Evolutionary conservation across 2,329 filamentous ascomycete species (phyloP).

Genomic region (Clarireedia paspali): DNA sequence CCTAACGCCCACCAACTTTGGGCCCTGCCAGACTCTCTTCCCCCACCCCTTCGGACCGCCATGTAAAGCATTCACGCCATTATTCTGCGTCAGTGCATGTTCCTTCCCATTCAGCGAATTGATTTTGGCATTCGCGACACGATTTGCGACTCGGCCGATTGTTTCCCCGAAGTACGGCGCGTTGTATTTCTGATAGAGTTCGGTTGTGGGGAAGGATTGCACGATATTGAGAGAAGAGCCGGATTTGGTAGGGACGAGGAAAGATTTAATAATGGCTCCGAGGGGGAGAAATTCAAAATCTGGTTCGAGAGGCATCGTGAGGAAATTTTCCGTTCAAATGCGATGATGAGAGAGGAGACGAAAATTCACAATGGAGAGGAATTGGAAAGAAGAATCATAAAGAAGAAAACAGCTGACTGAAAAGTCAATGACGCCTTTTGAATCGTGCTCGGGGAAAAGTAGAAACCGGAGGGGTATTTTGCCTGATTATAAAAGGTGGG

Average conservation of each 20-base stretch:
- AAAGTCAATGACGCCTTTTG: no score
- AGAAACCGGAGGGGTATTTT: no score
- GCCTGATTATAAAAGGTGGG: no score
- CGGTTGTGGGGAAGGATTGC: constrained; percentile 69
- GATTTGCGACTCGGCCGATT: constrained; percentile 80
- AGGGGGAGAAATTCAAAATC: constrained; percentile 60
- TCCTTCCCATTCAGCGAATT: constrained; percentile 61
- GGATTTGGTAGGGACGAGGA: constrained; percentile 54
- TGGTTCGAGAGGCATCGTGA: constrained; percentile 5
- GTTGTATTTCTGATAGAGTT: constrained; percentile 70
- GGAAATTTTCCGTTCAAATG: not conserved
- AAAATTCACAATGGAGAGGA: no score
- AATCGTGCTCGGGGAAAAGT: no score
- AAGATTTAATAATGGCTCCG: constrained; percentile 73
- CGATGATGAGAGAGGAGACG: no score
- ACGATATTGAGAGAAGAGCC: constrained; percentile 60
- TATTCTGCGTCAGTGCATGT: constrained; percentile 67
- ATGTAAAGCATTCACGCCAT: constrained; percentile 69
- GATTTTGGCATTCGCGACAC: constrained; percentile 66
- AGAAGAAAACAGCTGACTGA: no score
- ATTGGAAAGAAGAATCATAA: no score
- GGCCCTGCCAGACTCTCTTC: constrained; percentile 69
- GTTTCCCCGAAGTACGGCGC: constrained; percentile 83
- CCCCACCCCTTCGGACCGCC: constrained; percentile 73
- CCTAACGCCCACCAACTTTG: constrained; percentile 48